Base-by-base conservation (phyloP, 306 rosid species). In the Quercus ilex region DNA sequence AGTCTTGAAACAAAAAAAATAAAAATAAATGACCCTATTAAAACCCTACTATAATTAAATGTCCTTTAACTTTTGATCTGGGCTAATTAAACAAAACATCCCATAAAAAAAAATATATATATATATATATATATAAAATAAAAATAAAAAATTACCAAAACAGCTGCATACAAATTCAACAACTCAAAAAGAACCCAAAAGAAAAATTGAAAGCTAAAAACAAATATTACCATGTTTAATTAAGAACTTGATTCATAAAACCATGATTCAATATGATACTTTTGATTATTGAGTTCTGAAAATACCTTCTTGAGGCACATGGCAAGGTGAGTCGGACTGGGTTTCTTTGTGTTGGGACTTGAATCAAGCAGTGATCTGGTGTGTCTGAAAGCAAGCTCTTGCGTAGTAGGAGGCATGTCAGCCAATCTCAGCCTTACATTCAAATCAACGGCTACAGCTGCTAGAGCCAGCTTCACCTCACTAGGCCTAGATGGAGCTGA, bases 241-340 rank as follows among this genome's bases (percentile, higher is more conserved):
- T 9, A 21, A 58, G 5, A 21, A 19, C 25, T 58, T 20, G 15
- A 12, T 25, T 7, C 64, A 58, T 3, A 20, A 9, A 10, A 57
- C 12, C 46, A 2, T 41, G 46, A 41, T 41, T 38, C 11, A 41
- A 41, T 41, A 8, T 41, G 0, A 57, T 3, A 35, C 7, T 30
- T 30, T 6, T 5, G 7, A 25, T 8, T 2, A 8, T 41, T 41
- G 30, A 25, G 1, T 2, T 30, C 30, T 30, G 3, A 2, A 38
- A 0, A 55, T 51, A 80, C 83, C 64, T 80, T 80, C 83, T 80
- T 80, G 79, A 80, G 83, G 21, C 79, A 74, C 79, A 80, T 75
- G 20, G 83, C 83, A 11, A 80, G 33, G 62, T 38, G 79, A 18
- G 83, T 55, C n/a, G 83, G 79, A 75, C 60, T 80, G 71, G 57